phyloP scores from a whole-genome alignment of 148 eudicot genomes.

The Salicornia ramosissima region DNA sequence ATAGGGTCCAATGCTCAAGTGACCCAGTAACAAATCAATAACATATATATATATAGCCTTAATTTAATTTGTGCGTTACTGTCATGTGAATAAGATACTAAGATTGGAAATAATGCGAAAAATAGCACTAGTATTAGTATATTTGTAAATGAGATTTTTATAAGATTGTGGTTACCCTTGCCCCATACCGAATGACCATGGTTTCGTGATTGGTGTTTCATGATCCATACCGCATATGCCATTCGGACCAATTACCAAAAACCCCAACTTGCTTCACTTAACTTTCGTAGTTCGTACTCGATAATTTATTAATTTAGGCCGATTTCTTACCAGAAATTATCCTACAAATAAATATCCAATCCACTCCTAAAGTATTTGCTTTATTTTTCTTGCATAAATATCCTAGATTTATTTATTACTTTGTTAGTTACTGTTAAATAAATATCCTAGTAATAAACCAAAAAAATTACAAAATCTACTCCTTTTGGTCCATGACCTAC shows the following conservation, averaged over 20 bases:
- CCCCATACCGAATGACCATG: slow-evolving; percentile 8
- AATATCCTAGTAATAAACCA: too few species aligned
- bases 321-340: not conserved
- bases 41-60: slow-evolving; percentile 15
- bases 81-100: slow-evolving; percentile 13
- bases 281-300: too few species aligned
- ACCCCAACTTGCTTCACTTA: slow-evolving; percentile 14
- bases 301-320: too few species aligned
- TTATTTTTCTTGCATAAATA: too few species aligned
- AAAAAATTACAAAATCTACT: too few species aligned
- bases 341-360: too few species aligned
- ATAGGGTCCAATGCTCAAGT: too few species aligned
- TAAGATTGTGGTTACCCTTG: not conserved
- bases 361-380: too few species aligned
- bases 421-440: too few species aligned
- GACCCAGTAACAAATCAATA: slow-evolving; percentile 12
- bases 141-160: not conserved
- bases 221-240: slow-evolving; percentile 20
- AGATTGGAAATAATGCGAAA: not conserved
- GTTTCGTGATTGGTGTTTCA: slow-evolving; percentile 9
- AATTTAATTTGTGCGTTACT: slow-evolving; percentile 17
- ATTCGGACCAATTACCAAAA: slow-evolving; percentile 19
- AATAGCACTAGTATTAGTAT: not conserved
- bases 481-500: too few species aligned
- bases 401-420: too few species aligned